phyloP scores from a whole-genome alignment of 768 basidiomycete genomes.

The Boletus pseudo-olivaceus region DNA sequence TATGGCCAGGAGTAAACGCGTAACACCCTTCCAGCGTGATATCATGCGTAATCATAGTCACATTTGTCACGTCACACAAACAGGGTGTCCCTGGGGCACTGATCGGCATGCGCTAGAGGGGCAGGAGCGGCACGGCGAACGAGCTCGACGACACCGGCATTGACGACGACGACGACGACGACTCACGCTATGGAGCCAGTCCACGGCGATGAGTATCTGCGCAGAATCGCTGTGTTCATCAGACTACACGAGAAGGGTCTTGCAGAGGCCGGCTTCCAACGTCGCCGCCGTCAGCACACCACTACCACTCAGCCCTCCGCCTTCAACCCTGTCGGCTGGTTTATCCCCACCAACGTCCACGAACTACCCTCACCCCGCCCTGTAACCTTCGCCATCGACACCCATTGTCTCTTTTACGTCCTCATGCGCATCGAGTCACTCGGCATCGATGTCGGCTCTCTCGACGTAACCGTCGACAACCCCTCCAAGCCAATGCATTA shows the following conservation, averaged over 20 bases:
- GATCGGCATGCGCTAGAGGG: conserved; percentile 21
- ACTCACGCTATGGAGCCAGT: conserved; percentile 44
- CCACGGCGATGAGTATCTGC: conserved; percentile 73
- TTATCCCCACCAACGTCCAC: conserved; percentile 28
- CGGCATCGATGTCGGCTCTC: conserved; percentile 70
- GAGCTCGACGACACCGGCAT: conserved; percentile 4
- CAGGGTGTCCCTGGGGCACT: conserved; percentile 21
- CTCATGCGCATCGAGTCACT: conserved; percentile 83
- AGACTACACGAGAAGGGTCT: conserved; percentile 68
- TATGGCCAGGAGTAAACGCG: conserved; percentile 30
- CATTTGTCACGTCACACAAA: conserved; percentile 16
- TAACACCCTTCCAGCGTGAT: conserved; percentile 15
- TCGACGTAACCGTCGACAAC: conserved; percentile 71
- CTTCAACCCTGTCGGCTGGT: conserved; percentile 65
- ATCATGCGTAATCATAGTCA: conserved; percentile 22
- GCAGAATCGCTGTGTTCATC: conserved; percentile 67
- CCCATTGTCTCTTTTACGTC: conserved; percentile 83
- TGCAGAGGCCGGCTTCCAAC: conserved; percentile 58
- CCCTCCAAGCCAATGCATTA: conserved; percentile 79
- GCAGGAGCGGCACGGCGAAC: conserved; percentile 12
- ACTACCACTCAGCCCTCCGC: conserved; percentile 35
- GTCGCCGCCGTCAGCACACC: conserved; percentile 41
- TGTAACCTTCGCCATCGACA: conserved; percentile 65
- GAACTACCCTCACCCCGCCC: conserved; percentile 47
- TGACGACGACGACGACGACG: conserved; percentile 13